Percentiles rank a stretch among this genome's conserved stretches.
These are phyloP conservation scores for Hypoxylon perforatum DNA, from an alignment of 495 filamentous ascomycete species.

Conservation along the genomic window DNA sequence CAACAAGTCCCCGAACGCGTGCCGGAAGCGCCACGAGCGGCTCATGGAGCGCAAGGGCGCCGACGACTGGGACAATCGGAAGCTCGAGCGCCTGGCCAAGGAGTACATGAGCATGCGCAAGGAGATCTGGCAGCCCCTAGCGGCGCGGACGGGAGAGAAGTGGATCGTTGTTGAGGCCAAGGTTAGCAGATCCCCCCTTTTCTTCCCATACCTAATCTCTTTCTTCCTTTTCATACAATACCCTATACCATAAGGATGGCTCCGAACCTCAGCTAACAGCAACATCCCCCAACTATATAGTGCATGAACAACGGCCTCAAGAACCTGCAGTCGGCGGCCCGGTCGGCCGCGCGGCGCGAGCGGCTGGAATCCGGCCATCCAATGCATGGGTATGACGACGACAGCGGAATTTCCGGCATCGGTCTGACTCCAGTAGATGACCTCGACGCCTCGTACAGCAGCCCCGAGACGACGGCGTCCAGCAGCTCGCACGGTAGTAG, in stretches of 20 bases:
- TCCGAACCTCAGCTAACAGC: background rate
- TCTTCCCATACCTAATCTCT: conserved; percentile 3
- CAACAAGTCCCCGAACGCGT: conserved; percentile 79
- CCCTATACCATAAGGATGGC: background rate
- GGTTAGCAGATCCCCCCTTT: conserved; percentile 56
- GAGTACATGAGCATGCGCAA: conserved; percentile 75
- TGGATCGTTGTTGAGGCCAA: conserved; percentile 77
- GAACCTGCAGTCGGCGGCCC: conserved; percentile 65
- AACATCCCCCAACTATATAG: conserved; percentile 40
- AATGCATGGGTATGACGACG: conserved; percentile 60
- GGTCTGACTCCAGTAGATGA: conserved; percentile 63
- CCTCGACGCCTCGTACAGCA: conserved; percentile 59
- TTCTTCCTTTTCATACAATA: too few relatives aligned
- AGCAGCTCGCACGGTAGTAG: conserved; percentile 48
- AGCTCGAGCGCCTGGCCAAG: conserved; percentile 71
- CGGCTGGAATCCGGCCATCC: conserved; percentile 57
- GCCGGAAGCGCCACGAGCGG: conserved; percentile 80
- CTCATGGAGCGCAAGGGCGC: conserved; percentile 73
- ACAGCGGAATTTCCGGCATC: conserved; percentile 60
- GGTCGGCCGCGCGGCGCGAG: conserved; percentile 62
- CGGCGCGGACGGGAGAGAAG: conserved; percentile 70
- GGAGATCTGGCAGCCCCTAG: conserved; percentile 77
- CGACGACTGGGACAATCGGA: conserved; percentile 75
- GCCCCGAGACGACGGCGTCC: conserved; percentile 57
- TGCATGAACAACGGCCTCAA: conserved; percentile 69